Percentiles rank a stretch among this genome's conserved stretches.
Conservation (phyloP, 2,329 filamentous ascomycete genomes). For the Pseudodiploospora longispora region DNA sequence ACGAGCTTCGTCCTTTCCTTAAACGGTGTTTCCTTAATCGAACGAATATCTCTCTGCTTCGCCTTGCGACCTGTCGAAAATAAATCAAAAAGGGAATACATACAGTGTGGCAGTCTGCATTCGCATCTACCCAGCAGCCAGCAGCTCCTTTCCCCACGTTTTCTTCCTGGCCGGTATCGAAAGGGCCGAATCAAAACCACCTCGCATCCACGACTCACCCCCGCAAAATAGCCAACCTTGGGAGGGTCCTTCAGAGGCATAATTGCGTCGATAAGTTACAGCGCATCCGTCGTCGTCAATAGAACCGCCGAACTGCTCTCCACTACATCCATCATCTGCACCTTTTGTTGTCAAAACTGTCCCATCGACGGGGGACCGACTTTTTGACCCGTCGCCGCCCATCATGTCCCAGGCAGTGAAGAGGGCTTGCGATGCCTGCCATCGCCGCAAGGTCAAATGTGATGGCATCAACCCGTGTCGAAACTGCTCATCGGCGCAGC, state of each 20-base stretch:
- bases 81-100: too few relatives aligned
- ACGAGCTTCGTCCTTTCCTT: too few relatives aligned
- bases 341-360: background rate
- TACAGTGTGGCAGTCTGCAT: too few relatives aligned
- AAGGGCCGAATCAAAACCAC: slow-evolving; percentile 10
- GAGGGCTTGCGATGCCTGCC: slow-evolving; percentile 64
- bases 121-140: too few relatives aligned
- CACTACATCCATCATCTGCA: background rate
- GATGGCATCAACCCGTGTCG: slow-evolving; percentile 63
- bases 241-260: background rate
- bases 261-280: slow-evolving; percentile 3
- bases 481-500: slow-evolving; percentile 59
- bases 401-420: slow-evolving; percentile 46
- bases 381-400: slow-evolving; percentile 2
- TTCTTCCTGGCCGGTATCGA: slow-evolving; percentile 9
- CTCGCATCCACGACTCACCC: background rate
- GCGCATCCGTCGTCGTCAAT: background rate
- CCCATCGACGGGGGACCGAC: background rate
- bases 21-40: too few relatives aligned
- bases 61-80: too few relatives aligned
- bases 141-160: slow-evolving; percentile 6
- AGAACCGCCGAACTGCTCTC: background rate
- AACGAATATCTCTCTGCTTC: too few relatives aligned
- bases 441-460: slow-evolving; percentile 68
- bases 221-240: slow-evolving; percentile 1